Evolutionary conservation across 441 rosid genomes (phyloP), one percentile per base, ranked within the genome.

Genomic region (Euphorbia corollata): DNA sequence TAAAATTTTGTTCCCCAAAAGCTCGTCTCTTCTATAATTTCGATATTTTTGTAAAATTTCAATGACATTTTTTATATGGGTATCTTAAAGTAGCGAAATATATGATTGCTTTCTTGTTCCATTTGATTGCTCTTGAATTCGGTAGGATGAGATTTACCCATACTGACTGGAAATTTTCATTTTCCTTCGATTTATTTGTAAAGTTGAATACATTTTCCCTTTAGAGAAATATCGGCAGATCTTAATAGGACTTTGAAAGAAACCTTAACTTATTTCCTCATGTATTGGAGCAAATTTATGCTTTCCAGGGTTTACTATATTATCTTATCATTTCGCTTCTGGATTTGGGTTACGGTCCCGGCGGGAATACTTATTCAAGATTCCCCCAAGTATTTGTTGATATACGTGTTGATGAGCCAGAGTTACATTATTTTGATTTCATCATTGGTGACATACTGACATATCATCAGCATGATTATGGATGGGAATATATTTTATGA

Each of bases 101-200:
- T 64, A 56, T 12, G 43, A n/a, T 50, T 64, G 59, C 30, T 50
- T 32, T 9, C 16, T 18, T 51, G 19, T 30, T 18, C 59, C 30
- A 64, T 64, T 64, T 64, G 45, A 39, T 30, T 50, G 22, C 43
- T 50, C 16, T 59, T n/a, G 41, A 30, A 36, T 64, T 48, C 30
- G 39, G 38, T 48, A 4, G 22, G 55, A 20, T 50, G 41, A 12
- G 41, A 50, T 64, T 63, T n/a, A 10, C 7, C 4, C 7, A 2
- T 27, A 27, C 32, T 27, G 32, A 19, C 16, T 0, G 63, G n/a
- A 38, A 38, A n/a, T 34, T 18, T 8, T 59, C 5, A 20, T 59
- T 36, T n/a, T 11, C 34, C 36, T n/a, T 59, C 23, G 65, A 43
- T 62, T 62, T 23, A 19, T 43, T 43, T 41, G 65, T 43, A 4